phyloP scores from a whole-genome alignment of 208 protist genomes.

The Crithidia brevicula region DNA sequence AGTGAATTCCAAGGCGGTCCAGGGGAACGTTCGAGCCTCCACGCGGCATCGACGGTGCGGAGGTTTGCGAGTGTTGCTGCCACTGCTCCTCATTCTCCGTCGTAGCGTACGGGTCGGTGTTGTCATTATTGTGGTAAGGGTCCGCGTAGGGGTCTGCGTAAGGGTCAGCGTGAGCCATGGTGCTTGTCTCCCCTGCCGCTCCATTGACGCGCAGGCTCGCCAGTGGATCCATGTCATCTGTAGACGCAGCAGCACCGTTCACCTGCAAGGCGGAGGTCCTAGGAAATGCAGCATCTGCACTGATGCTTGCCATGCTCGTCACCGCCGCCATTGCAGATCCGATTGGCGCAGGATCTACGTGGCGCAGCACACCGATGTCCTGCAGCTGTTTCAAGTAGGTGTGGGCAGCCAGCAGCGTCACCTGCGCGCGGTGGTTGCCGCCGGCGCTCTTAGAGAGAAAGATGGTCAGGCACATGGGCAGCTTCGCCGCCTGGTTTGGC shows the following conservation, averaged over 20 bases:
- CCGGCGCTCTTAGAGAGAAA: slow-evolving; percentile 62
- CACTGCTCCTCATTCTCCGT: not conserved
- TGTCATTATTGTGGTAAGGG: too few species aligned
- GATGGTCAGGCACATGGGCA: slow-evolving; percentile 47
- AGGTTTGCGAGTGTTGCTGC: not conserved
- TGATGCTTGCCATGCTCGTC: not conserved
- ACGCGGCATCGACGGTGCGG: not conserved
- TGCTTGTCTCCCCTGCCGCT: not conserved
- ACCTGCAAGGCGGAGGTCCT: not conserved
- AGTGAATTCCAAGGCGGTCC: slow-evolving; percentile 9
- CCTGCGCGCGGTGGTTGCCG: slow-evolving; percentile 59
- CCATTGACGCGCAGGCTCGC: slow-evolving; percentile 12
- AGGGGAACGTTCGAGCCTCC: slow-evolving; percentile 14
- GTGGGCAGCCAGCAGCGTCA: slow-evolving; percentile 52
- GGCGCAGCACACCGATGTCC: slow-evolving; percentile 39
- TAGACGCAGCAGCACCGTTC: not conserved
- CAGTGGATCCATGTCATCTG: slow-evolving; percentile 15
- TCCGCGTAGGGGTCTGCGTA: slow-evolving; percentile 35
- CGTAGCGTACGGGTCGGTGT: slow-evolving; percentile 30
- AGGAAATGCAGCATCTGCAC: not conserved
- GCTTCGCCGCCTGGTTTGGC: slow-evolving; percentile 25
- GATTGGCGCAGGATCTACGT: not conserved
- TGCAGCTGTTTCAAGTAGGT: slow-evolving; percentile 61
- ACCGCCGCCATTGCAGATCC: not conserved
- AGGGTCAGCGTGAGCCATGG: not conserved